Base-by-base conservation (phyloP, 1,284 basidiomycete species). In the Neonothopanus nambi region DNA sequence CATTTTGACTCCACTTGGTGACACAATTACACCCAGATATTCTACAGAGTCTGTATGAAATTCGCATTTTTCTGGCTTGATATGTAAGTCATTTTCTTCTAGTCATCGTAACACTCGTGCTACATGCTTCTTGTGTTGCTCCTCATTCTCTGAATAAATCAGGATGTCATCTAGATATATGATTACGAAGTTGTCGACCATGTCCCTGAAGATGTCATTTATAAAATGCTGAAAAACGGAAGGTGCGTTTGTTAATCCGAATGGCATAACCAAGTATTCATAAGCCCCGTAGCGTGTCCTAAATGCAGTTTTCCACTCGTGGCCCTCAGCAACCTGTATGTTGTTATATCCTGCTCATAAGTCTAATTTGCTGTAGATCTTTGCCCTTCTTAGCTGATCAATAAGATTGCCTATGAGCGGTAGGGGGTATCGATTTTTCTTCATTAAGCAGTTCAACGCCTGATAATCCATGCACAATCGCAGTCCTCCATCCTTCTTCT, bases 131-230 rank as follows among this genome's bases (percentile, higher is more conserved):
- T 39, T 17, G 39, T 64, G 60, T 35, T 65, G 57, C 3, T 62
- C 59, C 26, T 51, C 44, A 13, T 28, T 55, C 3, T 56, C n/a
- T 12, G 56, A 49, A 44, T 51, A 65, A 17, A 66, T 62, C 7
- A 70, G 57, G 30, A 69, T 70, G 52, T 70, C 60, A 51, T 21
- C 63, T 5, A 72, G 55, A 62, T 76, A 67, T n/a, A n/a, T n/a
- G n/a, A n/a, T n/a, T n/a, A n/a, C n/a, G n/a, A n/a, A n/a, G n/a
- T n/a, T n/a, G n/a, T 68, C 59, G 61, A 74, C 13, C 48, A 60
- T 52, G 23, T 72, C 58, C 51, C 61, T 60, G 55, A 74, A 44
- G 35, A 73, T 67, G 67, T 78, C 66, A 70, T 80, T 64, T 49
- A 70, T 69, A 48, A 70, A 66, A n/a, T 54, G 44, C 55, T 70